phyloP scores from a whole-genome alignment of 2,329 filamentous ascomycete genomes.

The Epichloe gansuensis region DNA sequence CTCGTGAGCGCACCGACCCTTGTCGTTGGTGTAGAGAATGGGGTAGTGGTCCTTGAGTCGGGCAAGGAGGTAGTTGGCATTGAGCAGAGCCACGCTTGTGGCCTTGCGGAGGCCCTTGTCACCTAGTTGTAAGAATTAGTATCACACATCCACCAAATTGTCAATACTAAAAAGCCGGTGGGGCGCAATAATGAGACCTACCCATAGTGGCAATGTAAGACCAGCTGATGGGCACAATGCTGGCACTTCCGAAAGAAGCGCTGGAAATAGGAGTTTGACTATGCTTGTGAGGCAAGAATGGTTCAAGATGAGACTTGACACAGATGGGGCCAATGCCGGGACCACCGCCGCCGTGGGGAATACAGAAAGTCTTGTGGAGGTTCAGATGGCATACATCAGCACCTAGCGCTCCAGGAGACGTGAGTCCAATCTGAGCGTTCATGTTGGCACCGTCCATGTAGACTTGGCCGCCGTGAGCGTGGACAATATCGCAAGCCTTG shows the following conservation, averaged over 20 bases:
- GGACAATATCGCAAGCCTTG: conserved; percentile 73
- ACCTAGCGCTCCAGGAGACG: conserved; percentile 87
- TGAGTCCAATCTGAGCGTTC: conserved; percentile 95
- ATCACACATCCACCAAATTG: background rate
- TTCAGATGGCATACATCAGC: conserved; percentile 96
- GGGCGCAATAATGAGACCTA: conserved; percentile 16
- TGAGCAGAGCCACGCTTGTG: conserved; percentile 85
- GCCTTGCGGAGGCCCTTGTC: conserved; percentile 68
- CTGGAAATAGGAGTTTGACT: conserved; percentile 56
- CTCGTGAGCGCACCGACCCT: conserved; percentile 86
- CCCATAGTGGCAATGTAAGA: conserved; percentile 94
- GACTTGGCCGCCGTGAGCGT: conserved; percentile 79
- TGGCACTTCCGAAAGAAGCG: conserved; percentile 76
- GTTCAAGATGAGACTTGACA: conserved; percentile 68
- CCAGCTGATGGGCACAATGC: conserved; percentile 89
- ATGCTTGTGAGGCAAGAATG: conserved; percentile 43
- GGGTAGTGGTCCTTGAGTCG: conserved; percentile 76
- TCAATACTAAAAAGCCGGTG: background rate
- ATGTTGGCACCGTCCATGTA: conserved; percentile 99
- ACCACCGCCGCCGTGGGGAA: conserved; percentile 88
- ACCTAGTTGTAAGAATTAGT: conserved; percentile 4
- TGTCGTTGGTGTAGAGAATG: conserved; percentile 85
- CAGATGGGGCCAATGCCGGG: conserved; percentile 91
- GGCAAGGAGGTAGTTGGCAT: conserved; percentile 92
- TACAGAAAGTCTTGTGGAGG: conserved; percentile 98